phyloP scores from a whole-genome alignment of 495 filamentous ascomycete genomes.

The Penicillium riverlandense region DNA sequence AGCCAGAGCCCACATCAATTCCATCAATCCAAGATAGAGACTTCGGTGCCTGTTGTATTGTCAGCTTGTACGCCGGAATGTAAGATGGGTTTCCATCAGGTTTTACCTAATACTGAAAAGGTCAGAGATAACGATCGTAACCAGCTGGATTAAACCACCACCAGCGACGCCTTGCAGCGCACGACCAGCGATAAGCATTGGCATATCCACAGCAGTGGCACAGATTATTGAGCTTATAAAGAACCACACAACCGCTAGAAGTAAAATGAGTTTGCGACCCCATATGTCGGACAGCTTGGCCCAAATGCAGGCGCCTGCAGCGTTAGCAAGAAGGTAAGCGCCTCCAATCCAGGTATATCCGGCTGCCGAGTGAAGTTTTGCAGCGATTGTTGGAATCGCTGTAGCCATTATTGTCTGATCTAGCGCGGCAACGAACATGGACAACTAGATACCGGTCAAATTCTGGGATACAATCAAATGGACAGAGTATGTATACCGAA shows the following conservation, averaged over 20 bases:
- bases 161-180: constrained; percentile 29
- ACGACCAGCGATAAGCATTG: constrained; percentile 21
- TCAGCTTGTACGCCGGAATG: too few relatives aligned
- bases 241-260: constrained; percentile 27
- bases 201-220: constrained; percentile 6
- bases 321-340: constrained; percentile 48
- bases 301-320: constrained; percentile 42
- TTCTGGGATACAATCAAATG: too few relatives aligned
- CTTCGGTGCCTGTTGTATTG: constrained; percentile 11
- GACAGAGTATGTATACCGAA: too few relatives aligned
- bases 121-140: constrained; percentile 22
- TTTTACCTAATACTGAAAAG: constrained; percentile 26
- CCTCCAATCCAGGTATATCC: constrained; percentile 60
- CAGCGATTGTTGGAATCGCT: constrained; percentile 46
- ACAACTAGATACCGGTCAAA: too few relatives aligned
- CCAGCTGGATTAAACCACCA: constrained; percentile 21
- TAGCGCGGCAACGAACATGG: constrained; percentile 48
- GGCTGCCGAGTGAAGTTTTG: constrained; percentile 43
- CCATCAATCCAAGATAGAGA: constrained; percentile 21
- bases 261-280: constrained; percentile 45
- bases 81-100: too few relatives aligned
- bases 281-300: constrained; percentile 49
- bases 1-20: constrained; percentile 28
- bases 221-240: constrained; percentile 17
- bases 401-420: constrained; percentile 55